Evolutionary conservation across 192 early-diverging fungal species (phyloP).

Genomic region (Backusella tuberculispora): DNA sequence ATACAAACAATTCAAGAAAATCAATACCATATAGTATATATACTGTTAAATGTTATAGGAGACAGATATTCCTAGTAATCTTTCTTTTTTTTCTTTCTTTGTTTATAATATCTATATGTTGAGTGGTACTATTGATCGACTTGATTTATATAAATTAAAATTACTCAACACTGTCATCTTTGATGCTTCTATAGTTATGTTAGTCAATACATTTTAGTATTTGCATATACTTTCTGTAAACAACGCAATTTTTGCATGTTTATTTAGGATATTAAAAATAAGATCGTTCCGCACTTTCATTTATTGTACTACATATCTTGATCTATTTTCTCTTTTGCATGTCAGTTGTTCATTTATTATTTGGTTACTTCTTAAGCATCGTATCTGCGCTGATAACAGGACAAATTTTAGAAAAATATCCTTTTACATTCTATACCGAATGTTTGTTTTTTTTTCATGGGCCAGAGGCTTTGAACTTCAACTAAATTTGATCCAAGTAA

Average conservation of each 20-base stretch:
- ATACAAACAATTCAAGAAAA: no score
- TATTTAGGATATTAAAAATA: constrained; percentile 2
- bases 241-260: background rate
- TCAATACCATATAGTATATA: no score
- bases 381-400: background rate
- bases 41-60: no score
- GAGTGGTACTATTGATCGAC: no score
- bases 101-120: no score
- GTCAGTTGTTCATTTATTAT: background rate
- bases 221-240: background rate
- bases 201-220: background rate
- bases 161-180: no score
- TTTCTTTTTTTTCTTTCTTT: no score
- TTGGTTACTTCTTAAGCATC: background rate
- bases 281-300: constrained; percentile 1
- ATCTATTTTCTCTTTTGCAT: background rate
- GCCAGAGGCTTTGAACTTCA: background rate
- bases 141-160: no score
- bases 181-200: background rate
- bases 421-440: background rate
- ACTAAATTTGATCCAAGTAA: background rate
- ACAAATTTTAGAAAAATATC: background rate
- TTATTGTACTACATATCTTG: background rate
- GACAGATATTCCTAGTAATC: no score
- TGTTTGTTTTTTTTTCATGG: background rate